phyloP scores from a whole-genome alignment of 257 asterid species.

The Jasminum sambac region DNA sequence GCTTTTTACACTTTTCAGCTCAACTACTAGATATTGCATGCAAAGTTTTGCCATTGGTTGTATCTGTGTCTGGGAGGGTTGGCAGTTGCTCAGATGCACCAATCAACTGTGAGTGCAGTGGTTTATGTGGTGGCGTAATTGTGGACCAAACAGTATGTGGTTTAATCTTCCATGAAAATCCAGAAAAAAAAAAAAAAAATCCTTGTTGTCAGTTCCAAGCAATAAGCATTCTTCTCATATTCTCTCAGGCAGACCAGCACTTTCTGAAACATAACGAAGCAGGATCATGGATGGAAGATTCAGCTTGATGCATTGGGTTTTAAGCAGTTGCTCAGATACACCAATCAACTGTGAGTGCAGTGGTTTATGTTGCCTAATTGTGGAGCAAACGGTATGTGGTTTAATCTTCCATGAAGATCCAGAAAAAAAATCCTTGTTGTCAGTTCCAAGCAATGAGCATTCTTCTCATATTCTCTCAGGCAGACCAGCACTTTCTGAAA shows the following conservation, averaged over 20 bases:
- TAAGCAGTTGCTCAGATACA: slow-evolving; percentile 85
- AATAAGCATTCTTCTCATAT: slow-evolving; percentile 16
- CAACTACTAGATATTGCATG: slow-evolving; percentile 80
- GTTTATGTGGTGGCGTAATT: slow-evolving; percentile 80
- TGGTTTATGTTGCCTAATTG: slow-evolving; percentile 91
- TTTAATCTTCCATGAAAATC: slow-evolving; percentile 12
- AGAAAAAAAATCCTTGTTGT: slow-evolving; percentile 73
- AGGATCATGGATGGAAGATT: slow-evolving; percentile 99
- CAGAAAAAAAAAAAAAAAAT: slow-evolving; percentile 60
- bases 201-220: background rate
- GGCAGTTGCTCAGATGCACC: slow-evolving; percentile 93
- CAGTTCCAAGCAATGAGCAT: slow-evolving; percentile 47
- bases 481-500: slow-evolving; percentile 94
- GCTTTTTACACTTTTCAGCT: slow-evolving; percentile 44
- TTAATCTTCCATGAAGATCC: slow-evolving; percentile 11
- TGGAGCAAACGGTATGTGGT: slow-evolving; percentile 87
- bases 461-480: slow-evolving; percentile 50
- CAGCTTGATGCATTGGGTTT: slow-evolving; percentile 71
- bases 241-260: slow-evolving; percentile 88
- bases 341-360: slow-evolving; percentile 91
- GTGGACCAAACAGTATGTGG: slow-evolving; percentile 91
- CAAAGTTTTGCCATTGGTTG: slow-evolving; percentile 86
- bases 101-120: slow-evolving; percentile 85
- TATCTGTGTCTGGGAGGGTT: slow-evolving; percentile 90
- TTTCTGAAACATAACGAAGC: slow-evolving; percentile 97